phyloP scores from a whole-genome alignment of 2,329 filamentous ascomycete species.

The Ambrosiella xylebori region DNA sequence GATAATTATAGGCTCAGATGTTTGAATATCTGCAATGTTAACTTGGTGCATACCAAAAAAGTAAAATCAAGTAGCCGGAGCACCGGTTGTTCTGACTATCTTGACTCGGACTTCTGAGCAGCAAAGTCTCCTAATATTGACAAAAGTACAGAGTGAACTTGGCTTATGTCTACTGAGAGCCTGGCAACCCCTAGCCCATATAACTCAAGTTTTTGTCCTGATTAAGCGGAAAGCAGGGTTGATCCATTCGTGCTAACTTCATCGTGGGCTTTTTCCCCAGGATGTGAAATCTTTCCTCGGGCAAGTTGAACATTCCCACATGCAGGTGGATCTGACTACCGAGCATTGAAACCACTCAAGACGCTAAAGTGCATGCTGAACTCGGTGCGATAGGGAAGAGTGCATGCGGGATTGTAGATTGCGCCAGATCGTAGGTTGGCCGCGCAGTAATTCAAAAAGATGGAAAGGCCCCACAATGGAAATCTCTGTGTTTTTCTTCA shows the following conservation, averaged over 20 bases:
- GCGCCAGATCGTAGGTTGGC: neutral
- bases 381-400: neutral
- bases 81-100: neutral
- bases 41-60: too few relatives aligned
- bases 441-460: neutral
- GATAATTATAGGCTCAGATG: too few relatives aligned
- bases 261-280: neutral
- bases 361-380: neutral
- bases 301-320: neutral
- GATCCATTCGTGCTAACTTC: neutral
- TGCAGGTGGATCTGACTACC: neutral
- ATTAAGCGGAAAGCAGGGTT: neutral
- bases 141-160: too few relatives aligned
- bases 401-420: neutral
- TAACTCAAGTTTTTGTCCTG: neutral
- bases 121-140: neutral
- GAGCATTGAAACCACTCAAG: neutral
- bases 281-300: neutral
- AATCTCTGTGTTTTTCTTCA: neutral
- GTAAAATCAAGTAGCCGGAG: too few relatives aligned
- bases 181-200: neutral
- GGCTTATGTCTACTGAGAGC: neutral
- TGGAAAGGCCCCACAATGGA: neutral
- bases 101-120: neutral
- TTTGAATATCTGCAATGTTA: too few relatives aligned